Evolutionary conservation across 1,284 basidiomycete genomes (phyloP).

Genomic region (Heterobasidion parviporum): DNA sequence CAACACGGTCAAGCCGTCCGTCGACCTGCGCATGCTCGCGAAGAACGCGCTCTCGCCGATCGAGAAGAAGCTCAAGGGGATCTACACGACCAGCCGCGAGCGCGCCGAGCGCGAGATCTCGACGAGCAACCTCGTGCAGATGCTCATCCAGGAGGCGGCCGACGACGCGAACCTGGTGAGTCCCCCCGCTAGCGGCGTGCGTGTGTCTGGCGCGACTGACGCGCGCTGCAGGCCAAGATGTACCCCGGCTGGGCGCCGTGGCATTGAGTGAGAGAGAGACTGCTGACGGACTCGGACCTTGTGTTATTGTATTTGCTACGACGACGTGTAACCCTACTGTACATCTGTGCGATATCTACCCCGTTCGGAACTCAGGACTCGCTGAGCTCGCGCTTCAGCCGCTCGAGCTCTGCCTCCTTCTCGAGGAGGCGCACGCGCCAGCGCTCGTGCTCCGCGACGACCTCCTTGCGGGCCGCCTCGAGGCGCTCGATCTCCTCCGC

Average conservation of each 20-base stretch:
- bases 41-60: slow-evolving; percentile 75
- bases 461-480: slow-evolving; percentile 66
- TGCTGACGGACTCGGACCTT: not conserved
- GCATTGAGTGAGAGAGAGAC: slow-evolving; percentile 48
- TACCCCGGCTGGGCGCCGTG: slow-evolving; percentile 84
- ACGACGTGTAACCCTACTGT: no score
- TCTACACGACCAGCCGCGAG: slow-evolving; percentile 50
- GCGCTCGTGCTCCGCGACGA: slow-evolving; percentile 58
- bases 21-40: slow-evolving; percentile 57
- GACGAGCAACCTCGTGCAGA: slow-evolving; percentile 83
- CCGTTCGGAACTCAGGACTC: slow-evolving; percentile 3
- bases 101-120: slow-evolving; percentile 59
- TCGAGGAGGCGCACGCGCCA: slow-evolving; percentile 56
- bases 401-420: slow-evolving; percentile 65
- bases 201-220: slow-evolving; percentile 1
- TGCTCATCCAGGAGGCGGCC: slow-evolving; percentile 83
- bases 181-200: not conserved
- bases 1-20: slow-evolving; percentile 37
- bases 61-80: slow-evolving; percentile 76
- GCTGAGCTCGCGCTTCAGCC: slow-evolving; percentile 45
- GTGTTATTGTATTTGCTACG: not conserved
- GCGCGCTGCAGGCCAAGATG: slow-evolving; percentile 52
- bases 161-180: slow-evolving; percentile 68
- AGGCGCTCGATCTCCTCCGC: slow-evolving; percentile 78
- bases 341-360: not conserved